Conservation (phyloP, 805 yeast genomes). For the Ogataea henricii region DNA sequence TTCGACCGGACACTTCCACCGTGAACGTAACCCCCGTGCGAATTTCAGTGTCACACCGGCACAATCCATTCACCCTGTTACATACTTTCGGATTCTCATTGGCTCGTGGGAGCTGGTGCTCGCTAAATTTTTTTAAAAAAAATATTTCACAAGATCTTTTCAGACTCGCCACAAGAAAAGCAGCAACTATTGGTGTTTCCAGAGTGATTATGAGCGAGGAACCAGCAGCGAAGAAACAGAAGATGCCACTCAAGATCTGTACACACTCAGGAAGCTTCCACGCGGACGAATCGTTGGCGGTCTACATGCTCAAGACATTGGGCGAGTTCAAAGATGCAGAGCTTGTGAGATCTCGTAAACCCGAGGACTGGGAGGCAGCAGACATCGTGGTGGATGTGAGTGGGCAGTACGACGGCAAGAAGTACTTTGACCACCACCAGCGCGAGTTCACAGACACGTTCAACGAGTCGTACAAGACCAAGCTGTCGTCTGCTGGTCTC, state of each 20-base stretch:
- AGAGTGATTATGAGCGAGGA: slow-evolving; percentile 1
- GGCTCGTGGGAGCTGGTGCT: slow-evolving; percentile 2
- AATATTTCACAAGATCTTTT: neutral
- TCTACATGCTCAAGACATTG: slow-evolving; percentile 72
- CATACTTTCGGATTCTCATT: slow-evolving; percentile 1
- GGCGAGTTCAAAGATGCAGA: slow-evolving; percentile 68
- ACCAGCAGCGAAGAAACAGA: slow-evolving; percentile 27
- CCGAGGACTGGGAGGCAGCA: slow-evolving; percentile 77
- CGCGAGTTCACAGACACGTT: slow-evolving; percentile 84
- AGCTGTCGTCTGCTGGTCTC: slow-evolving; percentile 90
- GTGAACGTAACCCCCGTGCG: too few relatives aligned
- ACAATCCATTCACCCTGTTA: neutral
- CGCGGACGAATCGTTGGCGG: slow-evolving; percentile 96
- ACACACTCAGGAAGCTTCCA: slow-evolving; percentile 95
- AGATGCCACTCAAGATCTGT: slow-evolving; percentile 58
- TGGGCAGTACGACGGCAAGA: slow-evolving; percentile 83
- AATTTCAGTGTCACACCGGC: neutral
- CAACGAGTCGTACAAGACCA: slow-evolving; percentile 62
- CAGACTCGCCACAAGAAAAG: neutral
- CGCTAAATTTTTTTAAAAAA: slow-evolving; percentile 1
- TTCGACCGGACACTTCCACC: too few relatives aligned
- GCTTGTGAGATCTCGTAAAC: slow-evolving; percentile 81
- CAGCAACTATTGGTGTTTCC: neutral
- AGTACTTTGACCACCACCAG: slow-evolving; percentile 95
- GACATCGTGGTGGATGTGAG: slow-evolving; percentile 96